A percentile compares a stretch with the other conserved stretches of the same genome.
Evolutionary conservation across 768 basidiomycete species (phyloP).

Genomic region (Steccherinum ochraceum): DNA sequence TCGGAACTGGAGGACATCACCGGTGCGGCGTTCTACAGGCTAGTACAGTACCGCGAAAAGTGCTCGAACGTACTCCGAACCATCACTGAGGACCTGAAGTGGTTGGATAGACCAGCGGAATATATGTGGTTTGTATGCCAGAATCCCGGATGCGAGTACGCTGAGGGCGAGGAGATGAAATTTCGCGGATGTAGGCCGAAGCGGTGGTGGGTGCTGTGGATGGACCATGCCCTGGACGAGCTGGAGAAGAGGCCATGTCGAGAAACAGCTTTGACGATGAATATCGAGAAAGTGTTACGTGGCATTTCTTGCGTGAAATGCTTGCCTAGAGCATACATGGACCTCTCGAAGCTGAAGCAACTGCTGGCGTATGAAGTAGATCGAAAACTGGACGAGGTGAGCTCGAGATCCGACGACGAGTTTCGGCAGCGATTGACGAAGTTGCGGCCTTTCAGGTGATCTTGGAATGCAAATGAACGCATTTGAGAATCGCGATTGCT

Average conservation of each 20-base stretch:
- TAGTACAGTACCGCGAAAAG: background rate
- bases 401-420: too few species aligned
- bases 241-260: background rate
- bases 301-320: background rate
- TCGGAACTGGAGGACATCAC: background rate
- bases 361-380: background rate
- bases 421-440: too few species aligned
- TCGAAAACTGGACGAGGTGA: background rate
- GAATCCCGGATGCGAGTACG: background rate
- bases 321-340: background rate
- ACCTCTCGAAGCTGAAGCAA: background rate
- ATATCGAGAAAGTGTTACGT: background rate
- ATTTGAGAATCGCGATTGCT: too few species aligned
- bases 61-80: background rate
- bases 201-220: background rate
- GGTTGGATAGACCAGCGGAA: background rate
- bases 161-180: background rate
- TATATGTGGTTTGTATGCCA: background rate
- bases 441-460: too few species aligned
- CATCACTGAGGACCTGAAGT: background rate
- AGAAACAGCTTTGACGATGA: background rate
- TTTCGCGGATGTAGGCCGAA: background rate
- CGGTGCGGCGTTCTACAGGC: background rate
- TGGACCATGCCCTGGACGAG: background rate
- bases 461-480: too few species aligned